These are phyloP conservation scores for Glycyrrhiza uralensis DNA, from an alignment of 306 rosid genomes.

Conservation along the genomic window DNA sequence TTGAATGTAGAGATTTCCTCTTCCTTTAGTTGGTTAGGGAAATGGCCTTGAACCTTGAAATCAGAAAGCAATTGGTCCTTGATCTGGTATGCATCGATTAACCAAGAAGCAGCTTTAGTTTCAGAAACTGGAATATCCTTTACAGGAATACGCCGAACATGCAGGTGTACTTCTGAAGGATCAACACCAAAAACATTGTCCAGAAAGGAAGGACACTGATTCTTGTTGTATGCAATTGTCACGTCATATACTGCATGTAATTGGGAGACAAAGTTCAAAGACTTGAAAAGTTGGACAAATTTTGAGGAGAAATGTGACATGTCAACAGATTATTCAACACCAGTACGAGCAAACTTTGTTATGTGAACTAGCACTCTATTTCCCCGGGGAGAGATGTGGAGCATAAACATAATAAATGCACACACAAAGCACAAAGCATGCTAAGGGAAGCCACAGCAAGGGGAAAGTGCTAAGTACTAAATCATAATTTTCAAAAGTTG, in stretches of 20 bases:
- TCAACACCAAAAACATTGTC: slow-evolving; percentile 89
- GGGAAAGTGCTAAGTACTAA: not conserved
- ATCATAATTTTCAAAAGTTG: not conserved
- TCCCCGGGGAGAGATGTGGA: not conserved
- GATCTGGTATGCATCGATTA: slow-evolving; percentile 52
- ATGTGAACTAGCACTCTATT: not conserved
- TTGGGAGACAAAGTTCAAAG: not conserved
- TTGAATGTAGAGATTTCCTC: slow-evolving; percentile 52
- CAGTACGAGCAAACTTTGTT: not conserved
- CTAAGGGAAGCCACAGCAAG: not conserved
- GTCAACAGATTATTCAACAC: slow-evolving; percentile 3
- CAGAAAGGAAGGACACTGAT: slow-evolving; percentile 69
- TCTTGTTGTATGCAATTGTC: slow-evolving; percentile 83
- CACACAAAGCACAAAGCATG: not conserved
- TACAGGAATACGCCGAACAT: slow-evolving; percentile 60
- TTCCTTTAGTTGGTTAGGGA: slow-evolving; percentile 53
- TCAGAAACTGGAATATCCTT: slow-evolving; percentile 62
- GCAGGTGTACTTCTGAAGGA: slow-evolving; percentile 94
- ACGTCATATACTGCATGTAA: slow-evolving; percentile 76
- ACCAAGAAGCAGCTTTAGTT: slow-evolving; percentile 60
- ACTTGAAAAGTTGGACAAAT: not conserved
- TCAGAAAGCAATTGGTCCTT: slow-evolving; percentile 54
- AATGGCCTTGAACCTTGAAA: slow-evolving; percentile 62
- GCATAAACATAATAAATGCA: not conserved
- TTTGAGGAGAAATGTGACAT: not conserved